Evolutionary conservation across 768 basidiomycete species (phyloP).

Genomic region (Plicaturopsis crispa): DNA sequence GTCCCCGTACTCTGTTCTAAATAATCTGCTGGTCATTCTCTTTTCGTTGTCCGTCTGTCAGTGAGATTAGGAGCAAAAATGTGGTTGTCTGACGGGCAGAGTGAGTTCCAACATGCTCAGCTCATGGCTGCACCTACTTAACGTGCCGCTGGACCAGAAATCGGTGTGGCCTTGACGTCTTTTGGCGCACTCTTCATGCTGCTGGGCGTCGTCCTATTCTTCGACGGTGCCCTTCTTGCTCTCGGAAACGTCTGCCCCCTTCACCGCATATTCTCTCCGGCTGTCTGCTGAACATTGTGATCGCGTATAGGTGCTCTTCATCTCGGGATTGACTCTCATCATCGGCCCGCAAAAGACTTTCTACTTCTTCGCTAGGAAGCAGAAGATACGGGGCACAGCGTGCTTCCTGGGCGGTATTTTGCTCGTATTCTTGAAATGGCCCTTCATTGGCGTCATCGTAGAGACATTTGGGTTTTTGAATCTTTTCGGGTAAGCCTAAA

Average conservation of each 20-base stretch:
- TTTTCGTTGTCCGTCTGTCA: too few species aligned
- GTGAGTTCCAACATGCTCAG: slow-evolving; percentile 10
- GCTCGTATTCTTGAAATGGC: slow-evolving; percentile 93
- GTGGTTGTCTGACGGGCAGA: slow-evolving; percentile 53
- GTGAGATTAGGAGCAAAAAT: slow-evolving; percentile 22
- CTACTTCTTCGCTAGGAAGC: slow-evolving; percentile 93
- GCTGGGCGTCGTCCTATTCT: slow-evolving; percentile 91
- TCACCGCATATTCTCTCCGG: background rate
- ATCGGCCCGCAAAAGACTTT: slow-evolving; percentile 97
- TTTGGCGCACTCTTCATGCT: slow-evolving; percentile 96
- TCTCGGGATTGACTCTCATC: slow-evolving; percentile 91
- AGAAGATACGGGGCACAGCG: slow-evolving; percentile 85
- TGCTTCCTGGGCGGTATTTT: slow-evolving; percentile 89
- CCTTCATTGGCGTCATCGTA: slow-evolving; percentile 86
- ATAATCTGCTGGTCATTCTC: too few species aligned
- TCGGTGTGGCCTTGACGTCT: slow-evolving; percentile 93
- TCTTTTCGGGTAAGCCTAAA: slow-evolving; percentile 76
- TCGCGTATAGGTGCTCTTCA: slow-evolving; percentile 77
- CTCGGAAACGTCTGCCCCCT: slow-evolving; percentile 76
- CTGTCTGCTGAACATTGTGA: background rate
- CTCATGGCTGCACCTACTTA: slow-evolving; percentile 2
- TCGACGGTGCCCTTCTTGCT: slow-evolving; percentile 91
- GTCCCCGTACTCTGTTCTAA: too few species aligned
- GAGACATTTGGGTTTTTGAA: slow-evolving; percentile 98
- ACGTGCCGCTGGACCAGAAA: slow-evolving; percentile 49